Evolutionary conservation across 2,329 filamentous ascomycete genomes (phyloP), one percentile per base, ranked within the genome.

Genomic region (Colletotrichum agaves): DNA sequence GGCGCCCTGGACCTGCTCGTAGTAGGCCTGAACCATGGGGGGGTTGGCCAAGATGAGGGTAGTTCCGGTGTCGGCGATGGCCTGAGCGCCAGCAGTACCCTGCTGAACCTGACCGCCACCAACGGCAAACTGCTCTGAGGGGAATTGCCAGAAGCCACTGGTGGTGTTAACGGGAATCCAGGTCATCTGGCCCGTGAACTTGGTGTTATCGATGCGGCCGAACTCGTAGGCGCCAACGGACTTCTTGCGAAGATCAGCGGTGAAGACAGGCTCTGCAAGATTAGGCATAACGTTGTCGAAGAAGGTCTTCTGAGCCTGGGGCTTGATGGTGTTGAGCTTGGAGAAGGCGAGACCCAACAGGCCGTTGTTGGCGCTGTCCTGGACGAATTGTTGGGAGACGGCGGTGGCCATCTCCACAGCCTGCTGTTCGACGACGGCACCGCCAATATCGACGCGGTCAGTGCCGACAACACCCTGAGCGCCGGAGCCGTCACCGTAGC

Each of bases 161-260:
- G 82, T 83, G 17, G 82, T 83, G 74, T 92, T 86, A 69, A 93
- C 83, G 10, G 85, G 80, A 19, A 89, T 82, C 75, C 89, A 93
- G 21, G 83, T 78, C 73, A 94, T 84, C 4, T 83, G 73, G 37
- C 91, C 91, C 2, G 77, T 82, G 76, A 91, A 91, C 72, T 91
- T 88, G 63, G 79, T 80, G 2, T 73, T 75, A 75, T 94, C 90
- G 73, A 94, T 89, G 72, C 78, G 84, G 68, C 92, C 92, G 73
- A 94, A 94, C 74, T 93, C 89, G 79, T 93, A 94, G 33, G 86
- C 84, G 50, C 91, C 91, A 2, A 83, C 80, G 15, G 82, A 81
- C 66, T 84, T 82, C 71, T 86, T 84, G 74, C 87, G 87, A 49
- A 95, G 82, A 68, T 91, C 85, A 23, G 90, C 91, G 0, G 91